Percentiles rank a stretch among this genome's conserved stretches.
Conservation (phyloP, 1,284 basidiomycete species). For the Ceratorhiza oryzae-sativae region DNA sequence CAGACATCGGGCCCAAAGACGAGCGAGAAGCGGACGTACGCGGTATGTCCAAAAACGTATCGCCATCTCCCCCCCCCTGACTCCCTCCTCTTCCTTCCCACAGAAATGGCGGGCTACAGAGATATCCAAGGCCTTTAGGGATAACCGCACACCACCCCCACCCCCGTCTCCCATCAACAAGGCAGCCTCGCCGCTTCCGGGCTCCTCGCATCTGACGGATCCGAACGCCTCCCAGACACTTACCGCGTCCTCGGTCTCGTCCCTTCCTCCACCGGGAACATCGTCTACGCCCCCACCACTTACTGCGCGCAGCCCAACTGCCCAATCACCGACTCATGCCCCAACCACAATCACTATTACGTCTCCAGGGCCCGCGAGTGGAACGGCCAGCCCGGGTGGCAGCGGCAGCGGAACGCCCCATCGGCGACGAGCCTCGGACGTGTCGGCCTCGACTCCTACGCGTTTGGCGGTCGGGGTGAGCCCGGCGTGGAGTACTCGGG, state of each 20-base stretch:
- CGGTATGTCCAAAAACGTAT: slow-evolving; percentile 45
- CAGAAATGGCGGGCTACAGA: slow-evolving; percentile 90
- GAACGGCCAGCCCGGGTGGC: slow-evolving; percentile 13
- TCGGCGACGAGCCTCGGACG: slow-evolving; percentile 28
- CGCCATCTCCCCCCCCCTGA: neutral
- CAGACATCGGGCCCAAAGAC: slow-evolving; percentile 48
- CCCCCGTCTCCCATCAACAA: slow-evolving; percentile 43
- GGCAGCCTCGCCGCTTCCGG: neutral
- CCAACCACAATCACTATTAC: slow-evolving; percentile 27
- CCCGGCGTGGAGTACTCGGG: slow-evolving; percentile 28
- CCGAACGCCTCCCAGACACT: slow-evolving; percentile 35
- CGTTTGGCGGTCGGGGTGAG: slow-evolving; percentile 4
- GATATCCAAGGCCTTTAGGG: slow-evolving; percentile 87
- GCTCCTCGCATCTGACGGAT: slow-evolving; percentile 4
- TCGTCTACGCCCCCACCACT: slow-evolving; percentile 2
- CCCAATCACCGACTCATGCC: slow-evolving; percentile 1
- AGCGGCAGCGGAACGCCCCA: slow-evolving; percentile 18
- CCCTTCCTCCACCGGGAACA: neutral
- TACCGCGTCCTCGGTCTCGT: slow-evolving; percentile 2
- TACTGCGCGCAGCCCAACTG: neutral
- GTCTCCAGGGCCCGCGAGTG: slow-evolving; percentile 22
- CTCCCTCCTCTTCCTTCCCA: neutral
- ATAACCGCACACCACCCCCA: slow-evolving; percentile 75
- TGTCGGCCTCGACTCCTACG: slow-evolving; percentile 25
- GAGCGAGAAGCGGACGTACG: slow-evolving; percentile 43